A percentile compares a stretch with the other conserved stretches of the same genome.
Conservation (phyloP, 192 early-diverging fungal species). For the Nowakowskiella sp. region DNA sequence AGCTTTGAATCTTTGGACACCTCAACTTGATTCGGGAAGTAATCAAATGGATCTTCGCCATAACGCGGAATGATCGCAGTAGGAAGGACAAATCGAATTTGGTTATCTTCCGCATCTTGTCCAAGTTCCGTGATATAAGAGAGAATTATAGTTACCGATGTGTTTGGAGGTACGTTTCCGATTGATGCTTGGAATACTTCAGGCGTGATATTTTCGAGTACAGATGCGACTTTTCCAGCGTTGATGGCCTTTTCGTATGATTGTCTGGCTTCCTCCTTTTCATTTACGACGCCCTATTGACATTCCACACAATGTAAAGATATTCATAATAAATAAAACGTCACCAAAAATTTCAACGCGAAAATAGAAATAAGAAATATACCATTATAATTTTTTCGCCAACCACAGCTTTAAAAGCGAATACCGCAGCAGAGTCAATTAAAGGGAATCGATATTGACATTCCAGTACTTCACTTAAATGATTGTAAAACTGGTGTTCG, state of each 20-base stretch:
- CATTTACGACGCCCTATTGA: conserved; percentile 16
- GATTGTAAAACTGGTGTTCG: too few relatives aligned
- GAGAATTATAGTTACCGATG: conserved; percentile 28
- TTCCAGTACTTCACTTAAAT: too few relatives aligned
- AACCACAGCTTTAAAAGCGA: conserved; percentile 23
- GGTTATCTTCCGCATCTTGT: conserved; percentile 36
- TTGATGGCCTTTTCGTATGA: conserved; percentile 16
- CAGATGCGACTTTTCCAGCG: conserved; percentile 13
- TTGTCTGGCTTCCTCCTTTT: conserved; percentile 14
- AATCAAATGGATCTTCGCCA: conserved; percentile 13
- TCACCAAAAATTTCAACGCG: too few relatives aligned
- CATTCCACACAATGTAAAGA: too few relatives aligned
- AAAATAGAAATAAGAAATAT: too few relatives aligned
- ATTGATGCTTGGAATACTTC: conserved; percentile 41
- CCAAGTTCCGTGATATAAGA: conserved; percentile 41
- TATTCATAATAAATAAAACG: too few relatives aligned
- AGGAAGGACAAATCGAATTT: conserved; percentile 39
- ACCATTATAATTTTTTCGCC: conserved; percentile 15
- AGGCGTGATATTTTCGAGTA: conserved; percentile 8
- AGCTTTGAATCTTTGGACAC: too few relatives aligned
- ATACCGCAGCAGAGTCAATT: conserved; percentile 17
- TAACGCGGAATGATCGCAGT: conserved; percentile 33
- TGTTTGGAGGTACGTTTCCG: conserved; percentile 37
- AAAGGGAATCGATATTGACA: conserved; percentile 20
- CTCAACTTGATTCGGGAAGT: too few relatives aligned